These are phyloP conservation scores for Teratosphaeria viscida DNA, from an alignment of 2,329 filamentous ascomycete genomes.

Conservation along the genomic window DNA sequence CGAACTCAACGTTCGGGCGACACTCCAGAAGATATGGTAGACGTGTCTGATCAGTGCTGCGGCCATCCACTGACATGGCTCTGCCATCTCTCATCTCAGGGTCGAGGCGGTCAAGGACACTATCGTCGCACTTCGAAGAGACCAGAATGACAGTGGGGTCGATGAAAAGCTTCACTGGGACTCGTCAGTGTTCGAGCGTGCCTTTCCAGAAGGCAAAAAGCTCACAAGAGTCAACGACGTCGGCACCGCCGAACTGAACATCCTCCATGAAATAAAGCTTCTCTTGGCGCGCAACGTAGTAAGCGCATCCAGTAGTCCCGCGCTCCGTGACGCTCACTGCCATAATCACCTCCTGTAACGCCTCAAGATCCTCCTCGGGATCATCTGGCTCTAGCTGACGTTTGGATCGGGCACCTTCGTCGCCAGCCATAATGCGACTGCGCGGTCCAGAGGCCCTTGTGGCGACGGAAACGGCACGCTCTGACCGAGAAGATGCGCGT, in stretches of 20 bases:
- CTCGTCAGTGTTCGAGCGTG: neutral
- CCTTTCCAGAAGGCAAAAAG: neutral
- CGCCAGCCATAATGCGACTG: slow-evolving; percentile 8
- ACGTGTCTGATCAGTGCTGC: slow-evolving; percentile 35
- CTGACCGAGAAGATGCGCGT: neutral
- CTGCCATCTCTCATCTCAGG: slow-evolving; percentile 26
- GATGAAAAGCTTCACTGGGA: slow-evolving; percentile 49
- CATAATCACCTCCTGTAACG: slow-evolving; percentile 62
- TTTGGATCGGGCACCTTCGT: slow-evolving; percentile 5
- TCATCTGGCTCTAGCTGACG: slow-evolving; percentile 6
- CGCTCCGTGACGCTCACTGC: slow-evolving; percentile 65
- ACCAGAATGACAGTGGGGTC: slow-evolving; percentile 51
- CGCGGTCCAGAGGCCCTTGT: neutral
- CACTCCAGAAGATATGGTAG: slow-evolving; percentile 55
- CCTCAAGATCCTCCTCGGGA: slow-evolving; percentile 28
- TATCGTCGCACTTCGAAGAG: slow-evolving; percentile 46
- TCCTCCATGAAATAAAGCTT: slow-evolving; percentile 70
- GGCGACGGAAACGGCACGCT: slow-evolving; percentile 5
- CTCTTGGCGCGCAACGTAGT: slow-evolving; percentile 62
- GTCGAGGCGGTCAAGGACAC: slow-evolving; percentile 31
- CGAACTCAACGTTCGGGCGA: slow-evolving; percentile 63
- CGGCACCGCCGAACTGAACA: slow-evolving; percentile 55
- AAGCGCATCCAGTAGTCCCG: slow-evolving; percentile 69
- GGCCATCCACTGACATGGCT: slow-evolving; percentile 14
- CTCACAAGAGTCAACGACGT: slow-evolving; percentile 43